Evolutionary conservation across 768 basidiomycete species (phyloP), one percentile per base, ranked within the genome.

Genomic region (Russula vinacea): DNA sequence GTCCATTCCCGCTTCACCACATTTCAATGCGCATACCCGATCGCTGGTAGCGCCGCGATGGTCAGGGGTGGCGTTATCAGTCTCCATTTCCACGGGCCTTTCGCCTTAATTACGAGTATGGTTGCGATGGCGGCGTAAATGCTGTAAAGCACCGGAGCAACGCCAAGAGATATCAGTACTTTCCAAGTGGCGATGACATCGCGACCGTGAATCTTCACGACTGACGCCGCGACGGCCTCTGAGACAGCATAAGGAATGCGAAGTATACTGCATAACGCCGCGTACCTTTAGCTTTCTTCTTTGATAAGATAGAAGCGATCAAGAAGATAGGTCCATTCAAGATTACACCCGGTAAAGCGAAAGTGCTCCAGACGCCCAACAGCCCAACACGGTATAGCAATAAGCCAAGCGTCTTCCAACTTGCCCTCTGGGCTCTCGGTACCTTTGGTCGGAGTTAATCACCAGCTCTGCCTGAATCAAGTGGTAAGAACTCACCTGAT

Each of bases 111-210:
- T 4, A 87, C 89, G 62, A 93, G 73, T 17, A 85, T 64, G 24
- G 88, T 88, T 22, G 92, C 92, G 49, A 93, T 71, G 70, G 88
- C 74, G 39, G 92, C 91, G 75, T 97, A 98, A 69, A 89, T 75
- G 4, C 83, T 74, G 78, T 97, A 98, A 40, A 97, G 76, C 10
- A 94, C 77, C 10, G 96, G 94, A 8, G 93, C 88, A 50, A 91
- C 78, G 22, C 87, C 95, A 62, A 98, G 78, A 8, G 93, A 95
- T 62, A 98, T 92, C 35, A 98, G 81, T 37, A 98, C 86, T 73
- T 98, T 98, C 95, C 95, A 98, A 4, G 94, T 92, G 0, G 92
- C 94, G 22, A 98, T 79, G 26, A 98, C 96, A 71, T 98, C 95
- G 42, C 90, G 84, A 26, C 88, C 95, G 17, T 90, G 90, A 60